Base-by-base conservation (phyloP, 257 asterid genomes). In the Solanum acaule region DNA sequence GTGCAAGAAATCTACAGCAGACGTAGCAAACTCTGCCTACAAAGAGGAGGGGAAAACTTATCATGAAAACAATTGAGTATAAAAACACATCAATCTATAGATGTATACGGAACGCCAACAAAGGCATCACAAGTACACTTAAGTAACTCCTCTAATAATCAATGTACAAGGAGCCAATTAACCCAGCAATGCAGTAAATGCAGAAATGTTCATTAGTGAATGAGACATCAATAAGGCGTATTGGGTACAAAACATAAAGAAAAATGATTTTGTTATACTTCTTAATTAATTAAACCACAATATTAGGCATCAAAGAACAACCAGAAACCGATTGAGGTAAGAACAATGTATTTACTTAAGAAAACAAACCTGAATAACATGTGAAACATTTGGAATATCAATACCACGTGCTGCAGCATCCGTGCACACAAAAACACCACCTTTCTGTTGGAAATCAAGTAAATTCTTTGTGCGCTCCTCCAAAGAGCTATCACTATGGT, bases 351-450 rank as follows among this genome's bases (percentile, higher is more conserved):
- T 31, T 10, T 29, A 42, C 37, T 40, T 35, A 11, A 71, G 67
- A 77, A 72, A 46, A 46, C 61, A n/a, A 70, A 35, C 99, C 99
- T 96, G 99, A 92, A 97, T 95, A 92, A 97, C 98, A 90, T 97
- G 99, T 37, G 97, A 95, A 86, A 95, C 93, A 90, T 97, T 92
- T 46, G 98, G 98, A 38, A 96, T 93, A 81, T 97, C 99, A 79
- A 97, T 95, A 76, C 99, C 99, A 90, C 99, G 98, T 46, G 99
- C 97, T 87, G 99, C 99, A 88, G 99, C 98, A 93, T 96, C 99
- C 1, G 99, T 96, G 89, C 99, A 97, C 75, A 97, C 98, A 93
- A 97, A 94, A 88, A 96, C 94, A 75, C 99, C 99, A 46, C 99
- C 99, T n/a, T 92, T 92, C 89, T 91, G 93, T 91, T 93, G 98